Evolutionary conservation across 2,329 filamentous ascomycete genomes (phyloP).

Genomic region (Pestalotiopsis sp.): DNA sequence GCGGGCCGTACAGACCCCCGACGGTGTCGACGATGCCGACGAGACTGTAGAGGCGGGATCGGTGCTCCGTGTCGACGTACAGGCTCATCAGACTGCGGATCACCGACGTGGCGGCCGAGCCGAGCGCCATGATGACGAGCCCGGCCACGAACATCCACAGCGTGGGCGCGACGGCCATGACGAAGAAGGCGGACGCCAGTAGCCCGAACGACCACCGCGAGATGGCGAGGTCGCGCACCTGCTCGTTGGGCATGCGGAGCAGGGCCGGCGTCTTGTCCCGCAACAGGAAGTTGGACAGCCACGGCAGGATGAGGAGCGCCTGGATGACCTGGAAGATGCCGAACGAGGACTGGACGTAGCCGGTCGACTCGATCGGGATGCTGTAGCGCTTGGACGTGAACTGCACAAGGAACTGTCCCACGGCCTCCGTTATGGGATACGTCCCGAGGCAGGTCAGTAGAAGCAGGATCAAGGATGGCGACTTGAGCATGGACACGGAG

Average conservation of each 20-base stretch:
- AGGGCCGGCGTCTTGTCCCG: slow-evolving; percentile 19
- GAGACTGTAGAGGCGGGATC: slow-evolving; percentile 33
- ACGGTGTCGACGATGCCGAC: slow-evolving; percentile 32
- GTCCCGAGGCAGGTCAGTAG: slow-evolving; percentile 16
- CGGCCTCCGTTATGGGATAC: slow-evolving; percentile 12
- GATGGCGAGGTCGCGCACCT: slow-evolving; percentile 29
- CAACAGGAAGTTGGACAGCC: slow-evolving; percentile 24
- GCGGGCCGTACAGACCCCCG: slow-evolving; percentile 30
- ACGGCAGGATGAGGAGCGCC: slow-evolving; percentile 30
- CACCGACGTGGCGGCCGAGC: slow-evolving; percentile 29
- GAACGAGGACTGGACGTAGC: slow-evolving; percentile 33
- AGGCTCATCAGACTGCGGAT: slow-evolving; percentile 31
- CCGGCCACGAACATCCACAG: slow-evolving; percentile 29
- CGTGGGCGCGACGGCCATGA: slow-evolving; percentile 27
- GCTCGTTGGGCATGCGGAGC: slow-evolving; percentile 24
- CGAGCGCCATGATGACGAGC: slow-evolving; percentile 30
- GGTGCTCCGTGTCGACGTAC: slow-evolving; percentile 31
- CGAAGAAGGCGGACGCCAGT: slow-evolving; percentile 23
- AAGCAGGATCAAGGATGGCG: slow-evolving; percentile 19
- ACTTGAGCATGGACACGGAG: slow-evolving; percentile 15
- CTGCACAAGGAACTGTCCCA: slow-evolving; percentile 26
- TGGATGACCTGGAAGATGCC: slow-evolving; percentile 29
- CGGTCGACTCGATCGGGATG: slow-evolving; percentile 29
- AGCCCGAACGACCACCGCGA: slow-evolving; percentile 29
- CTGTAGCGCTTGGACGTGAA: slow-evolving; percentile 34